phyloP scores from a whole-genome alignment of 1,139 yeast genomes.

The Geotrichum reessii region DNA sequence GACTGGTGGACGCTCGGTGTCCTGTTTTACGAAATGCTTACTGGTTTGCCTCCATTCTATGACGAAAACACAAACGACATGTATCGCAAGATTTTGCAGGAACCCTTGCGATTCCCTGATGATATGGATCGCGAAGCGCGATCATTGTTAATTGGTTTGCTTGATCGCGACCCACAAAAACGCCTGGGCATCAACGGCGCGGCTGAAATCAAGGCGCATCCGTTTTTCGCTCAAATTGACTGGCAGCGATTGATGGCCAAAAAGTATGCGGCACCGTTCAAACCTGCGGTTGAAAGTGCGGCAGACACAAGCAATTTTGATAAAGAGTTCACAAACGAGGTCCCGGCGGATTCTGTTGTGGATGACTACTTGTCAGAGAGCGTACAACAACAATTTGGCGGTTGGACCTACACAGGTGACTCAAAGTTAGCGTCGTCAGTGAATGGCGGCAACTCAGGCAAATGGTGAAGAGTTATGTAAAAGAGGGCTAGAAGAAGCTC shows the following conservation, averaged over 20 bases:
- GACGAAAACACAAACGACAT: constrained; percentile 87
- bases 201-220: constrained; percentile 73
- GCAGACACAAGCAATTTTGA: constrained; percentile 91
- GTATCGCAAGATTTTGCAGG: constrained; percentile 89
- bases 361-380: constrained; percentile 74
- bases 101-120: constrained; percentile 81
- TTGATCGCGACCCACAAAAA: constrained; percentile 78
- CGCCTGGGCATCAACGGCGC: constrained; percentile 80
- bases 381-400: constrained; percentile 95
- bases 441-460: constrained; percentile 3
- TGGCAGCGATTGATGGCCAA: constrained; percentile 82
- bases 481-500: not conserved
- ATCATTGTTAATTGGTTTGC: constrained; percentile 65
- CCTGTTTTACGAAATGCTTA: constrained; percentile 89
- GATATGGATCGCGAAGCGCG: constrained; percentile 86
- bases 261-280: constrained; percentile 91
- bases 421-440: constrained; percentile 13
- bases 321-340: constrained; percentile 84
- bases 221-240: constrained; percentile 84
- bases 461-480: constrained; percentile 7
- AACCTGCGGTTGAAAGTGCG: constrained; percentile 83
- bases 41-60: constrained; percentile 93
- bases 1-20: constrained; percentile 99
- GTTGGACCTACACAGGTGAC: constrained; percentile 87
- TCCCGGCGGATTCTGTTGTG: constrained; percentile 93